Evolutionary conservation across 768 basidiomycete genomes (phyloP).

Genomic region (Boletus subparvulus): DNA sequence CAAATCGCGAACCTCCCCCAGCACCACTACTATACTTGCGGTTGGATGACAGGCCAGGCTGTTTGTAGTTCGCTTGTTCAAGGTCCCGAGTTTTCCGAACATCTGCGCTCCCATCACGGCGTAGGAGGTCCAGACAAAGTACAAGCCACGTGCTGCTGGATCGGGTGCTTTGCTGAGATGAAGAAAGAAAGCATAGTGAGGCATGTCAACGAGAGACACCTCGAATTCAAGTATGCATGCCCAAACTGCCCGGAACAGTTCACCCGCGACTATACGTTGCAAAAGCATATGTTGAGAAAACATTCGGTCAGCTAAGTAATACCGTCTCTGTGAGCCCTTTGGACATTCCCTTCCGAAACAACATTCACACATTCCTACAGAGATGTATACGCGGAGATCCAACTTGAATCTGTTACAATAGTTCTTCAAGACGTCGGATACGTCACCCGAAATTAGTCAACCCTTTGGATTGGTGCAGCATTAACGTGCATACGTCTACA

Average conservation of each 20-base stretch:
- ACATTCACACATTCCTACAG: neutral
- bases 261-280: slow-evolving; percentile 26
- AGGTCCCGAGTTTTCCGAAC: slow-evolving; percentile 16
- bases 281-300: slow-evolving; percentile 11
- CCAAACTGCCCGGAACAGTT: slow-evolving; percentile 21
- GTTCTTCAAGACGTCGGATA: no score
- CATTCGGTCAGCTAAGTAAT: slow-evolving; percentile 5
- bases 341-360: neutral
- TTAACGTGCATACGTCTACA: neutral
- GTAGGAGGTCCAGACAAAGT: slow-evolving; percentile 17
- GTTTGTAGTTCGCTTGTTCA: slow-evolving; percentile 7
- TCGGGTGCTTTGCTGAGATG: slow-evolving; percentile 16
- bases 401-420: neutral
- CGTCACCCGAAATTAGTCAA: neutral
- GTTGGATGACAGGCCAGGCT: slow-evolving; percentile 6
- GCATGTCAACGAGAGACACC: slow-evolving; percentile 28
- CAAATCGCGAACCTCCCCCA: neutral
- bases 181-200: slow-evolving; percentile 30
- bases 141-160: slow-evolving; percentile 17
- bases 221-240: slow-evolving; percentile 18
- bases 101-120: slow-evolving; percentile 22
- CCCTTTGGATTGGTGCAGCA: neutral
- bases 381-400: neutral
- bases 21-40: slow-evolving; percentile 11
- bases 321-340: neutral